Evolutionary conservation across 2,329 filamentous ascomycete species (phyloP).

Genomic region (Ambrosiella xylebori): DNA sequence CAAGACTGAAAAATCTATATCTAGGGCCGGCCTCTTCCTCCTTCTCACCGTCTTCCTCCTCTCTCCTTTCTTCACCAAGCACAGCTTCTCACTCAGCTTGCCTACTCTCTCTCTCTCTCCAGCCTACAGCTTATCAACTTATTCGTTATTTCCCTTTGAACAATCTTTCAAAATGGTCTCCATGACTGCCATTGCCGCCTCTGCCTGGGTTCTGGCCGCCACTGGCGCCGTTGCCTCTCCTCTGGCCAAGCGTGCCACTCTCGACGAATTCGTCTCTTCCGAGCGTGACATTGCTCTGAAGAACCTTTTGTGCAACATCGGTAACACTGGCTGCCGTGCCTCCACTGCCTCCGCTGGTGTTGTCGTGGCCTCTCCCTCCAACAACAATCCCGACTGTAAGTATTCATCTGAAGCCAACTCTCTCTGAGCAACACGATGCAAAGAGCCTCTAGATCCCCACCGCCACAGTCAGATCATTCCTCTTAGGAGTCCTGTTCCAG

Average conservation of each 20-base stretch:
- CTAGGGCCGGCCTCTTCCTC: conserved; percentile 9
- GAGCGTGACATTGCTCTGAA: conserved; percentile 34
- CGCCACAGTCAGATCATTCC: neutral
- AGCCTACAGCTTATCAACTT: neutral
- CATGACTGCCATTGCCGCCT: conserved; percentile 9
- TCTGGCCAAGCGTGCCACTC: conserved; percentile 7
- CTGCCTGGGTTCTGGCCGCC: conserved; percentile 11
- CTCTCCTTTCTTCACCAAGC: conserved; percentile 11
- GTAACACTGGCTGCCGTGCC: conserved; percentile 33
- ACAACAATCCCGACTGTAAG: conserved; percentile 37
- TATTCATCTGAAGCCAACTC: conserved; percentile 5
- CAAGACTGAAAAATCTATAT: conserved; percentile 9
- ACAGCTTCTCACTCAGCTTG: conserved; percentile 10
- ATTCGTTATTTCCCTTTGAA: neutral
- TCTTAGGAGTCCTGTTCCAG: neutral
- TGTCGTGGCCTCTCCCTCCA: conserved; percentile 41
- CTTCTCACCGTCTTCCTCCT: neutral
- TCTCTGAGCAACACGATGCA: neutral
- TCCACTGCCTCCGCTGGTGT: conserved; percentile 30
- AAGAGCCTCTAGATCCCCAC: neutral
- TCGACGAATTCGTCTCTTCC: conserved; percentile 35
- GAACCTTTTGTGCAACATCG: conserved; percentile 42
- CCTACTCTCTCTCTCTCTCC: conserved; percentile 4
- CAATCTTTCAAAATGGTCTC: conserved; percentile 11
- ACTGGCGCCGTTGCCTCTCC: conserved; percentile 10